Evolutionary conservation across 2,329 filamentous ascomycete genomes (phyloP).

Genomic region (Fusarium xylarioides): DNA sequence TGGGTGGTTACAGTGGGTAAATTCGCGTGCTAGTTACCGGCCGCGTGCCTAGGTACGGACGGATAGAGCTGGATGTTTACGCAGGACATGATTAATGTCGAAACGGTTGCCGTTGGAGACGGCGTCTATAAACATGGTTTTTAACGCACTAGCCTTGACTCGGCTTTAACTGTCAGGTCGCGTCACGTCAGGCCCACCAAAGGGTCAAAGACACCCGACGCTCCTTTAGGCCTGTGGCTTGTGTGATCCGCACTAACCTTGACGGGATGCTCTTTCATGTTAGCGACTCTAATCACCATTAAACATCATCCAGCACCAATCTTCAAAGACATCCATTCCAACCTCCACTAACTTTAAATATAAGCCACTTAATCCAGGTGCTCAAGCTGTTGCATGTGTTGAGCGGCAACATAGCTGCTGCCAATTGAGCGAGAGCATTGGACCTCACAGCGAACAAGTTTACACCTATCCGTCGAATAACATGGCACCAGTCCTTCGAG

Average conservation of each 20-base stretch:
- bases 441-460: background rate
- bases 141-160: background rate
- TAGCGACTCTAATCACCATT: slow-evolving; percentile 14
- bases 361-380: background rate
- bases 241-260: slow-evolving; percentile 13
- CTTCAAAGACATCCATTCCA: background rate
- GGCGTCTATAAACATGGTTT: slow-evolving; percentile 7
- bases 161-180: slow-evolving; percentile 6
- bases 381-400: background rate
- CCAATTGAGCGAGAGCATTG: background rate
- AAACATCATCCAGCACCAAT: slow-evolving; percentile 7
- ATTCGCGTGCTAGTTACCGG: background rate
- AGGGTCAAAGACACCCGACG: background rate
- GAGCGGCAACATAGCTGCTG: background rate
- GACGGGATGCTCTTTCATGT: slow-evolving; percentile 6
- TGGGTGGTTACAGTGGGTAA: background rate
- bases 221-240: slow-evolving; percentile 19
- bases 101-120: slow-evolving; percentile 36
- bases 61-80: slow-evolving; percentile 2
- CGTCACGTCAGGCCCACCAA: slow-evolving; percentile 12
- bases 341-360: background rate
- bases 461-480: background rate
- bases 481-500: slow-evolving; percentile 56
- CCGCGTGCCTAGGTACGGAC: background rate
- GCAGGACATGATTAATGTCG: background rate